Percentiles rank a stretch among this genome's conserved stretches.
phyloP scores from a whole-genome alignment of 352 stramenopile genomes.

The Globisporangium echinulatum region DNA sequence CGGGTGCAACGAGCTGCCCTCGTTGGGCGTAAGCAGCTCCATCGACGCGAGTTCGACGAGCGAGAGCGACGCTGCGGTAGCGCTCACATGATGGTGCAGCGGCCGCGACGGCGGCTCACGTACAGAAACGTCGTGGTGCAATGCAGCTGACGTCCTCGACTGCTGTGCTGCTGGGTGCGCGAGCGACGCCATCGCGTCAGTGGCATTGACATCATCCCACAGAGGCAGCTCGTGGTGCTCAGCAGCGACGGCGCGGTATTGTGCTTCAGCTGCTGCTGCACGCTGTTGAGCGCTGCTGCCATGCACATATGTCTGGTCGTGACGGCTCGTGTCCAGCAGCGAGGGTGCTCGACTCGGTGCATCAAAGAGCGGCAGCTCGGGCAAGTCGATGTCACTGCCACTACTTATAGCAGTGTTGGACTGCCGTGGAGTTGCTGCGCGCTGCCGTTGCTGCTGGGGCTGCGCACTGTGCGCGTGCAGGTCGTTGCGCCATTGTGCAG shows the following conservation, averaged over 20 bases:
- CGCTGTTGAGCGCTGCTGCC: too few relatives aligned
- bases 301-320: neutral
- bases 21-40: constrained; percentile 1
- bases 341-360: neutral
- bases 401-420: neutral
- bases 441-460: neutral
- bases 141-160: too few relatives aligned
- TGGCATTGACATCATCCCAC: neutral
- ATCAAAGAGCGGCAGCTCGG: constrained; percentile 3
- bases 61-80: constrained; percentile 2
- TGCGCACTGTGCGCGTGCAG: too few relatives aligned
- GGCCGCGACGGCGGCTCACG: too few relatives aligned
- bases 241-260: neutral
- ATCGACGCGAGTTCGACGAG: constrained; percentile 10
- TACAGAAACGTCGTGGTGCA: neutral
- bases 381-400: too few relatives aligned
- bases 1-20: neutral
- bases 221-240: neutral
- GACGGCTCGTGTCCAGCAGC: neutral
- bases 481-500: too few relatives aligned
- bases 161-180: too few relatives aligned
- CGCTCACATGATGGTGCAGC: too few relatives aligned
- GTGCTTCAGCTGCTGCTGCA: neutral
- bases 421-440: too few relatives aligned
- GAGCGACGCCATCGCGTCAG: too few relatives aligned